Evolutionary conservation across 2,329 filamentous ascomycete species (phyloP), one percentile per base, ranked within the genome.

Genomic region (Alternaria metachromatica): DNA sequence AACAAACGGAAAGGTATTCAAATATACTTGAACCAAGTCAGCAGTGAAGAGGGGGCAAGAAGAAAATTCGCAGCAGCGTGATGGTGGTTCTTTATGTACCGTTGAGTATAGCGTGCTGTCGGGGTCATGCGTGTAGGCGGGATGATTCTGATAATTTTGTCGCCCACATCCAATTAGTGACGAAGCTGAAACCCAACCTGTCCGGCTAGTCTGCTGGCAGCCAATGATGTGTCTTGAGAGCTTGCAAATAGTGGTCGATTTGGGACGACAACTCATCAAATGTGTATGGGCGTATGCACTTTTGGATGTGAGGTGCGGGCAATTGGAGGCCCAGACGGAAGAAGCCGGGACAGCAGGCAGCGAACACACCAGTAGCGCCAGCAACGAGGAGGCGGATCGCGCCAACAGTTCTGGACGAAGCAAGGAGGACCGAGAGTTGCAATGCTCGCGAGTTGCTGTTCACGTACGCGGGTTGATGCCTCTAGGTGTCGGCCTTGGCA

Each of bases 41-140:
- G 55, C 23, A 45, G 26, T 46, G 53, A 44, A 18, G 50, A 63
- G 53, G 23, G 55, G 62, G 57, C 59, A 58, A 43, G 43, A 56
- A 57, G 48, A 58, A n/a, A 28, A 28, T 41, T 50, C 50, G 56
- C 43, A 63, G 66, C 65, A 64, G 60, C 59, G 70, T 72, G 67
- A 66, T 65, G 20, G 69, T 64, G 54, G 60, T 70, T 63, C 60
- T 68, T 76, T 76, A 77, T 73, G 74, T 78, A 77, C 62, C 59
- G 67, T 55, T 51, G 25, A 60, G 57, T 65, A 64, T 68, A 72
- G 69, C 70, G 73, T 48, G 67, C 55, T 64, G 63, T 63, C 55
- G 67, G 49, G 76, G 77, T 80, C 77, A 80, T 78, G 77, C 65
- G 77, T 73, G 74, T 76, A 75, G 73, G 74, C 76, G 76, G 76